Conservation (phyloP, 1,284 basidiomycete species). For the Ustilago tritici region DNA sequence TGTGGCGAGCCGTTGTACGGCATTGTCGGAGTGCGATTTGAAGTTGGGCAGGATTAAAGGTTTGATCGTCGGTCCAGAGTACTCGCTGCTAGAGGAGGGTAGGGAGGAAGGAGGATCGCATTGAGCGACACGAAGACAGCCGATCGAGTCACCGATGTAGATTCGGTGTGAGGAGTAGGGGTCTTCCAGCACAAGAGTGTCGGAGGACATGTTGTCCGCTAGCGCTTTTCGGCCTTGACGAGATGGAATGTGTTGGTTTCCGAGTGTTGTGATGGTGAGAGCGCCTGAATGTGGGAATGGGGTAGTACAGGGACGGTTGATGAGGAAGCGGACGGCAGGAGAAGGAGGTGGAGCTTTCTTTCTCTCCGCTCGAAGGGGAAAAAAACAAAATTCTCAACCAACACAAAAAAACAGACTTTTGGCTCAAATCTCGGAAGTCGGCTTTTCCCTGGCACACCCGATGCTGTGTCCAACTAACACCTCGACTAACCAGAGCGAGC, state of each 20-base stretch:
- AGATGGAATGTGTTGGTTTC: neutral
- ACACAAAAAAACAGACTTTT: slow-evolving; percentile 1
- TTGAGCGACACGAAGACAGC: slow-evolving; percentile 49
- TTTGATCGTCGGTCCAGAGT: slow-evolving; percentile 33
- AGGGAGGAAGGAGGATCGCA: slow-evolving; percentile 30
- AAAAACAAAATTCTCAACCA: slow-evolving; percentile 14
- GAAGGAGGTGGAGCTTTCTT: neutral
- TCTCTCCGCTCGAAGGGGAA: neutral
- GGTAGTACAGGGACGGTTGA: neutral
- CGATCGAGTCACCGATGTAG: slow-evolving; percentile 51
- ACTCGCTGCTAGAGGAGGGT: slow-evolving; percentile 16
- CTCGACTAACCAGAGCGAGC: neutral
- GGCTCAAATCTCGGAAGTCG: slow-evolving; percentile 17
- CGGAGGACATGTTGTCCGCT: slow-evolving; percentile 22
- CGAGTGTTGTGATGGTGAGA: neutral
- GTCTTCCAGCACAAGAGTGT: slow-evolving; percentile 29
- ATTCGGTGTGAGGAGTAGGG: slow-evolving; percentile 42
- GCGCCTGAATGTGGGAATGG: neutral
- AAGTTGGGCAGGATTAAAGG: slow-evolving; percentile 44
- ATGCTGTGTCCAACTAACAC: slow-evolving; percentile 3
- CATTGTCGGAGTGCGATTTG: slow-evolving; percentile 46
- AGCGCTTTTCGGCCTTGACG: neutral
- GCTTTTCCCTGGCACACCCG: neutral
- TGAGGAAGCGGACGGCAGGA: neutral
- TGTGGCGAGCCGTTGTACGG: slow-evolving; percentile 45